Conservation (phyloP, 805 yeast species). For the Ogataea populi-albae region DNA sequence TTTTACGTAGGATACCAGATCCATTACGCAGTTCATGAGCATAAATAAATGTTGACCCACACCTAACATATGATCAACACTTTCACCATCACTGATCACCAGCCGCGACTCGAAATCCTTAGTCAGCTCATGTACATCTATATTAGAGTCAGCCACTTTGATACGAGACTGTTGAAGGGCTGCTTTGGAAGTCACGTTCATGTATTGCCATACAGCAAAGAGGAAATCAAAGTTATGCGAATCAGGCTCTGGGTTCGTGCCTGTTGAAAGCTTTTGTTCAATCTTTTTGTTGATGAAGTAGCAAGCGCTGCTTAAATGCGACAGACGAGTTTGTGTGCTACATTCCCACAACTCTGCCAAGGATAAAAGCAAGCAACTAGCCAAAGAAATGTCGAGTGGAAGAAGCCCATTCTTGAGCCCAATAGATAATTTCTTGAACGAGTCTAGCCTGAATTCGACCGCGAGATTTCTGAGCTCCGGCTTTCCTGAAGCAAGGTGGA, state of each 20-base stretch:
- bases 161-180: constrained; percentile 7
- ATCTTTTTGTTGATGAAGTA: constrained; percentile 16
- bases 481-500: constrained; percentile 11
- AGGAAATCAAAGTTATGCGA: constrained; percentile 14
- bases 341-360: constrained; percentile 17
- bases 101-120: constrained; percentile 1
- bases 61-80: constrained; percentile 22
- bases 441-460: constrained; percentile 12
- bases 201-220: constrained; percentile 22
- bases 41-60: constrained; percentile 14
- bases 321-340: constrained; percentile 8
- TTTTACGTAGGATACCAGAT: constrained; percentile 11
- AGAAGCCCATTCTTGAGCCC: constrained; percentile 8
- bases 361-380: constrained; percentile 14
- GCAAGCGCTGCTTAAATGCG: constrained; percentile 16
- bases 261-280: constrained; percentile 1
- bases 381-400: constrained; percentile 15
- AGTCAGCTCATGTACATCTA: constrained; percentile 2
- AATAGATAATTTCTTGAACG: constrained; percentile 11
- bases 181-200: constrained; percentile 17
- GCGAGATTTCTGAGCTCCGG: constrained; percentile 8
- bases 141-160: constrained; percentile 1
- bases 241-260: constrained; percentile 1
- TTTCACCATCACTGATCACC: constrained; percentile 19
- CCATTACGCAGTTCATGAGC: constrained; percentile 14